Evolutionary conservation across 164 flowering plant species (phyloP).

Genomic region (Brasenia schreberi): DNA sequence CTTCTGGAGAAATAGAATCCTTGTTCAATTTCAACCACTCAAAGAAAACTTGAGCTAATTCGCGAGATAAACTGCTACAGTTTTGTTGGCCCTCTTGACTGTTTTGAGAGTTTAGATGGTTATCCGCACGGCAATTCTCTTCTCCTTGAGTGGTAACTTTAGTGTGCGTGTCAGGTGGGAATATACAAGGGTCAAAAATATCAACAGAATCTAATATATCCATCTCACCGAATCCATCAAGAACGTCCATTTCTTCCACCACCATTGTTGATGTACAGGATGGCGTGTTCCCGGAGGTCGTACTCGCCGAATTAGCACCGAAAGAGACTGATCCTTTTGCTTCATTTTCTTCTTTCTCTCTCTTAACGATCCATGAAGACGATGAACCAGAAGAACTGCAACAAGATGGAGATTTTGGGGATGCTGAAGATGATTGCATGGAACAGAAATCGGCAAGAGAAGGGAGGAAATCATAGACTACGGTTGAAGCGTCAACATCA

Average conservation of each 20-base stretch:
- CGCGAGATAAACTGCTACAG: constrained; percentile 14
- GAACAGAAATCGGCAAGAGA: constrained; percentile 75
- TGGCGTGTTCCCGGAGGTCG: too few relatives aligned
- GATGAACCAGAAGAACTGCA: constrained; percentile 22
- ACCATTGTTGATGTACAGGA: background rate
- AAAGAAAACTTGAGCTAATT: constrained; percentile 48
- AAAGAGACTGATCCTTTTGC: background rate
- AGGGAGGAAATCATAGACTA: constrained; percentile 50
- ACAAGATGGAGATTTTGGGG: constrained; percentile 49
- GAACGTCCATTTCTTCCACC: constrained; percentile 12
- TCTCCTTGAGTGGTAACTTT: background rate
- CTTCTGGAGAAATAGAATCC: constrained; percentile 60
- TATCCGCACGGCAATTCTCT: background rate
- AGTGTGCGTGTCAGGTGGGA: constrained; percentile 20
- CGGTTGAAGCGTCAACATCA: constrained; percentile 4
- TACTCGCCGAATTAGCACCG: too few relatives aligned
- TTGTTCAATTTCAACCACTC: constrained; percentile 68
- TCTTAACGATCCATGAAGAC: constrained; percentile 8
- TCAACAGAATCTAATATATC: constrained; percentile 51
- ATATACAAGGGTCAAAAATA: constrained; percentile 41
- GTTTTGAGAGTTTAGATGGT: background rate
- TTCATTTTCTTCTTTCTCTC: background rate
- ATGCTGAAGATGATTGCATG: constrained; percentile 8
- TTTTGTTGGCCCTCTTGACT: background rate
- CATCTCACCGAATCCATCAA: constrained; percentile 71